These are phyloP conservation scores for Aristolochia californica DNA, from an alignment of 164 flowering plant genomes.

Conservation along the genomic window DNA sequence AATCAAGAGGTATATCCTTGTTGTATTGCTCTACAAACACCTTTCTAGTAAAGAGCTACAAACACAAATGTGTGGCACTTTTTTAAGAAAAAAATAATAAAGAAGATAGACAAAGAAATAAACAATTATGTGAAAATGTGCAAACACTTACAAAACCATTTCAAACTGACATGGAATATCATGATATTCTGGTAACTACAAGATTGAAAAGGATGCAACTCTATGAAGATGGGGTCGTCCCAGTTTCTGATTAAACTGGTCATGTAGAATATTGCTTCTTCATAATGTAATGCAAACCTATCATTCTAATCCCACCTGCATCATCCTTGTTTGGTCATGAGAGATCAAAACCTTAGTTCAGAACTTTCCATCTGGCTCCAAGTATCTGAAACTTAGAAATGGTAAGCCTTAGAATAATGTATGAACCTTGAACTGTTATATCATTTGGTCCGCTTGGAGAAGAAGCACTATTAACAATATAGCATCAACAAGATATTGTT, in stretches of 20 bases:
- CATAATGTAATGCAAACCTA: constrained; percentile 25
- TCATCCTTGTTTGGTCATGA: constrained; percentile 49
- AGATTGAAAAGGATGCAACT: constrained; percentile 31
- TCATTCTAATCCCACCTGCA: constrained; percentile 96
- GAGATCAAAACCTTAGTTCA: constrained; percentile 58
- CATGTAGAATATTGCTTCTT: constrained; percentile 20
- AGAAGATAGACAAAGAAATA: neutral
- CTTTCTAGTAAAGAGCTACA: no score
- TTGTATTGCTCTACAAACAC: neutral
- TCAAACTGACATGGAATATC: constrained; percentile 22
- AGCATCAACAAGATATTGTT: constrained; percentile 10
- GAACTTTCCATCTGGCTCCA: constrained; percentile 67
- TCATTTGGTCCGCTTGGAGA: constrained; percentile 30
- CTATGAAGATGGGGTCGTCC: constrained; percentile 30
- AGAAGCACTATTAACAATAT: constrained; percentile 11
- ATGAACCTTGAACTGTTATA: constrained; percentile 37
- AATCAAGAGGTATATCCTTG: neutral
- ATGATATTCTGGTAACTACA: constrained; percentile 23
- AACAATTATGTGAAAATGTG: neutral
- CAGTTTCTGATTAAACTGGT: constrained; percentile 23
- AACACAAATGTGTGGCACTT: no score
- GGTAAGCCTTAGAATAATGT: constrained; percentile 77
- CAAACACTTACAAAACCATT: constrained; percentile 9
- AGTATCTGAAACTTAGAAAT: constrained; percentile 98
- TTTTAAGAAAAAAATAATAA: no score